Evolutionary conservation across 768 basidiomycete species (phyloP).

Genomic region (Gloeostereum incarnatum): DNA sequence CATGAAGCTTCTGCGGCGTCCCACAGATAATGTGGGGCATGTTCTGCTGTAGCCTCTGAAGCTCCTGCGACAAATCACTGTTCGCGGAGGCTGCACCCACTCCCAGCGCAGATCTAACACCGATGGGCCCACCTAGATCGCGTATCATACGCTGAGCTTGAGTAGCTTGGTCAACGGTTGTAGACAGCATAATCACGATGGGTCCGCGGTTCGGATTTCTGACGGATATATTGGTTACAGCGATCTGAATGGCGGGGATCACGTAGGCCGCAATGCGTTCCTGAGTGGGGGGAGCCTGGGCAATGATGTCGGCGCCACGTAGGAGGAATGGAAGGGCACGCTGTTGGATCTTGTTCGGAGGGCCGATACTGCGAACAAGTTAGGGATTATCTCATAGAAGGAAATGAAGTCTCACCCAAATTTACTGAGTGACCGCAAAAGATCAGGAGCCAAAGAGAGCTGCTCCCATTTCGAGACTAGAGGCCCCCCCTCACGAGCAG

Average conservation of each 20-base stretch:
- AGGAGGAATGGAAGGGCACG: slow-evolving; percentile 93
- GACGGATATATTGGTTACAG: slow-evolving; percentile 51
- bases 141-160: slow-evolving; percentile 95
- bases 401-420: slow-evolving; percentile 65
- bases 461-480: slow-evolving; percentile 96
- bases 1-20: slow-evolving; percentile 93
- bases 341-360: slow-evolving; percentile 98
- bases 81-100: slow-evolving; percentile 66
- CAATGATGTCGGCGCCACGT: slow-evolving; percentile 92
- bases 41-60: slow-evolving; percentile 79
- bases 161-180: slow-evolving; percentile 97
- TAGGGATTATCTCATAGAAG: slow-evolving; percentile 5
- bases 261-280: slow-evolving; percentile 97
- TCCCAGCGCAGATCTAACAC: slow-evolving; percentile 83
- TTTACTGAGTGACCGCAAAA: slow-evolving; percentile 81
- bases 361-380: slow-evolving; percentile 72
- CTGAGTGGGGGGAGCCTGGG: slow-evolving; percentile 97
- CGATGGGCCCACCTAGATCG: slow-evolving; percentile 88
- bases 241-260: slow-evolving; percentile 82
- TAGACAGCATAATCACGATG: slow-evolving; percentile 88
- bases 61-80: slow-evolving; percentile 62
- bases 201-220: slow-evolving; percentile 68
- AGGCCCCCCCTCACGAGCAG: slow-evolving; percentile 69
- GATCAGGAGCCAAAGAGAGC: slow-evolving; percentile 73
- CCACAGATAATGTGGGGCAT: slow-evolving; percentile 95